Evolutionary conservation across 257 asterid species (phyloP), one percentile per base, ranked within the genome.

Genomic region (Nicotiana tabacum): DNA sequence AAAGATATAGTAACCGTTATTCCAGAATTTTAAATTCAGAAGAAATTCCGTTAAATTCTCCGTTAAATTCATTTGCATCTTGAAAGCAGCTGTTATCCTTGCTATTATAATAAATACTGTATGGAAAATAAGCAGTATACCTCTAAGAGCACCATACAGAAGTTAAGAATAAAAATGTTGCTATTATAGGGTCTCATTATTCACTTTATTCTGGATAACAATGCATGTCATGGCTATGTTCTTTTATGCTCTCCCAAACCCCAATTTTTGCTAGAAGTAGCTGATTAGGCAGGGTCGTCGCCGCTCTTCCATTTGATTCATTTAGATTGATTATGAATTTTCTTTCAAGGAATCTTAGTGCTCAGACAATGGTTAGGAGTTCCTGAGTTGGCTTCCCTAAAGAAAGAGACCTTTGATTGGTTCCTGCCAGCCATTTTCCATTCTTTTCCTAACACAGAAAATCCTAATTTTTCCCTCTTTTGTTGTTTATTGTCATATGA

Each of bases 181-280:
- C 79, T 74, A 74, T 74, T 74, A 24, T 51, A 15, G 65, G 64
- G 80, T 32, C 64, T 76, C 80, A 76, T 18, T 51, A n/a, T 76
- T 29, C 17, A 17, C 16, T 51, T 76, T 76, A 39, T 8, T 76
- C 29, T 16, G 64, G 27, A 51, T 62, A 74, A 76, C 17, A 13
- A 51, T 76, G 64, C 16, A 29, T 76, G 27, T 51, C 62, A 29
- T 29, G 65, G 17, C 55, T 76, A 6, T 51, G 80, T 29, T 16
- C 27, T 76, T 30, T 27, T 48, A 6, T 76, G 29, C 29, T 16
- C 64, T 76, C 43, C 62, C 39, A 74, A 48, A 48, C 62, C 80
- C 61, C 62, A 27, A 12, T 48, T 48, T 72, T 74, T 7, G 80
- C 62, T 51, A 15, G 64, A 76, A 76, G 46, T 24, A 76, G 80